Evolutionary conservation across 768 basidiomycete species (phyloP).

Genomic region (Boletus huronensis): DNA sequence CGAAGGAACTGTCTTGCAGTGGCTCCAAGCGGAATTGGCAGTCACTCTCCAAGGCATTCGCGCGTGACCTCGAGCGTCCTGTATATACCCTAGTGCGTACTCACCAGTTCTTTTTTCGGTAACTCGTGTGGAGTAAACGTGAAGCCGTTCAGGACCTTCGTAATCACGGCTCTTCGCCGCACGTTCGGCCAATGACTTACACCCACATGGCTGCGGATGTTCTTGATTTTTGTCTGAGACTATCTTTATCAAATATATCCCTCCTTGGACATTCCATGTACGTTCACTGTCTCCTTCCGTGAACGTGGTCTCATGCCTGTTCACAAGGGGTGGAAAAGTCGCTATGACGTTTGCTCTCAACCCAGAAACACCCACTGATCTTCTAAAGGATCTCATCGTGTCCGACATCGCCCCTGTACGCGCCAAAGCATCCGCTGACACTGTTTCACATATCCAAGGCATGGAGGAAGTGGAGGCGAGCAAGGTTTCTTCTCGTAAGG

Average conservation of each 20-base stretch:
- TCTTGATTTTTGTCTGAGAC: conserved; percentile 55
- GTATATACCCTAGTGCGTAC: conserved; percentile 67
- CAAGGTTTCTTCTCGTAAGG: conserved; percentile 55
- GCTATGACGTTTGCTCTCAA: conserved; percentile 67
- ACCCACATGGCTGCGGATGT: conserved; percentile 78
- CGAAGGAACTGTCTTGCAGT: conserved; percentile 35
- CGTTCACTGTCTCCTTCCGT: conserved; percentile 23
- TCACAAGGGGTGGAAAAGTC: conserved; percentile 76
- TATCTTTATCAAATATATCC: conserved; percentile 56
- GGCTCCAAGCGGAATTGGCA: conserved; percentile 91
- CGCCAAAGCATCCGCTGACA: conserved; percentile 58
- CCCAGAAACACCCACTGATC: conserved; percentile 37
- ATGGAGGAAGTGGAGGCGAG: conserved; percentile 72
- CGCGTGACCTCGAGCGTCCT: conserved; percentile 57
- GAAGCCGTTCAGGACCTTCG: conserved; percentile 60
- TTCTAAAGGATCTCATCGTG: conserved; percentile 59
- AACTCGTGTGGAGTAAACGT: not conserved
- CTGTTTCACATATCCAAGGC: conserved; percentile 58
- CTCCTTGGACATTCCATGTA: conserved; percentile 91
- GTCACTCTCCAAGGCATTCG: conserved; percentile 73
- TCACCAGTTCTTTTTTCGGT: not conserved
- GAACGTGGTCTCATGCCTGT: not conserved
- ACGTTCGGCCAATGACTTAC: conserved; percentile 71
- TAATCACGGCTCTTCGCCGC: conserved; percentile 87
- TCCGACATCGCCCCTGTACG: conserved; percentile 80